These are phyloP conservation scores for Sisymbrium altissimum DNA, from an alignment of 345 rosid genomes.

Conservation along the genomic window DNA sequence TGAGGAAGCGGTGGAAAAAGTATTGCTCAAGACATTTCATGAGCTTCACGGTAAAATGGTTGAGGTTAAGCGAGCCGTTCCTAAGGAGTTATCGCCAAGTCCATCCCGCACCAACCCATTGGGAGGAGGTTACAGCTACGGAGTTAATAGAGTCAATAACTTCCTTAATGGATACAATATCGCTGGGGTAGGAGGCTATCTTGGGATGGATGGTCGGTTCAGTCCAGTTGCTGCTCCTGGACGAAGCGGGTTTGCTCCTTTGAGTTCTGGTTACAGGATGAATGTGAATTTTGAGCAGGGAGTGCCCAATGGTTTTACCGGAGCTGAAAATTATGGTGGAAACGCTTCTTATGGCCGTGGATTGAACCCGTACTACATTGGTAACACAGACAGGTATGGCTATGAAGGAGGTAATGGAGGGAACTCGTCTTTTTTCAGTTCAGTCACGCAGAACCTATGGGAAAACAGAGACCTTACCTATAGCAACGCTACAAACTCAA, in stretches of 20 bases:
- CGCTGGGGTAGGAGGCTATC: not conserved
- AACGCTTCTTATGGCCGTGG: not conserved
- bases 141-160: not conserved
- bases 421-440: not conserved
- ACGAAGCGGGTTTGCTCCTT: not conserved
- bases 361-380: not conserved
- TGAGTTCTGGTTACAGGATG: not conserved
- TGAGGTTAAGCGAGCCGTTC: not conserved
- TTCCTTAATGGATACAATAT: not conserved
- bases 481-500: not conserved
- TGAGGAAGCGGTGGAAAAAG: not conserved
- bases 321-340: not conserved
- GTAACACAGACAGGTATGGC: not conserved
- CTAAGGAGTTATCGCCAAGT: not conserved
- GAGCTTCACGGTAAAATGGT: not conserved
- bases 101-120: not conserved
- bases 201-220: not conserved
- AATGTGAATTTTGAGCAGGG: not conserved
- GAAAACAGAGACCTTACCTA: not conserved
- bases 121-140: not conserved
- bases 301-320: not conserved
- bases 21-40: not conserved
- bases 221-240: not conserved
- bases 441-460: not conserved
- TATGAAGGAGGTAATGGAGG: conserved; percentile 1